Conservation (phyloP, 306 rosid species). For the Vigna hirtella region DNA sequence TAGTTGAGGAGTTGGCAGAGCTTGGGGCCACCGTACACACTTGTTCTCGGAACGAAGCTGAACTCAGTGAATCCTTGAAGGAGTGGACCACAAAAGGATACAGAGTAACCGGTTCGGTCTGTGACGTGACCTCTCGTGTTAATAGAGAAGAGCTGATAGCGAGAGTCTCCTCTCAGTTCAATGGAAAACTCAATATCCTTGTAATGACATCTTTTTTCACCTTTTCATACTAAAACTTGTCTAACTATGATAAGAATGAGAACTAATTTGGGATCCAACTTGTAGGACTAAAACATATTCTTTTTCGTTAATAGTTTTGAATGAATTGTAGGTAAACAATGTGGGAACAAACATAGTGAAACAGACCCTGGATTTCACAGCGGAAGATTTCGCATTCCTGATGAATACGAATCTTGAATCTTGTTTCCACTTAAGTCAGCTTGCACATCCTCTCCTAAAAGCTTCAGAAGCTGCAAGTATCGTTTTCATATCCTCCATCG, state of each 20-base stretch:
- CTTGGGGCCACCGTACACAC: constrained; percentile 47
- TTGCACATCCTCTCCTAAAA: constrained; percentile 48
- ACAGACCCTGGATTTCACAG: constrained; percentile 29
- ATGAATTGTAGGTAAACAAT: constrained; percentile 22
- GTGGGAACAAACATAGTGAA: constrained; percentile 33
- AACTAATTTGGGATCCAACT: too few relatives aligned
- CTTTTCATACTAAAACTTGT: too few relatives aligned
- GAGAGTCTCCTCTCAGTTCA: constrained; percentile 39
- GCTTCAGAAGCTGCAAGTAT: constrained; percentile 41
- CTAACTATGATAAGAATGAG: too few relatives aligned
- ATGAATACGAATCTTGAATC: constrained; percentile 44
- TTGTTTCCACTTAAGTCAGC: constrained; percentile 46
- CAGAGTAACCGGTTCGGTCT: constrained; percentile 42
- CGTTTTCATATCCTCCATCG: constrained; percentile 46
- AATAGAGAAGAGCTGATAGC: constrained; percentile 36
- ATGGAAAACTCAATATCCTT: constrained; percentile 55
- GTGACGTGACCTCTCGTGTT: constrained; percentile 38
- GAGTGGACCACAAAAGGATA: constrained; percentile 47
- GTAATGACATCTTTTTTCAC: neutral
- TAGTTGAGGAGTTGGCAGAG: constrained; percentile 48
- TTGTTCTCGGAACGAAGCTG: constrained; percentile 42
- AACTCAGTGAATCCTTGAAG: constrained; percentile 40
- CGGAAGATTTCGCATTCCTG: constrained; percentile 39
- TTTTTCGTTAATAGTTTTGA: too few relatives aligned
- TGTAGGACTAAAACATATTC: too few relatives aligned